These are phyloP conservation scores for Cyclostephanos tholiformis DNA, from an alignment of 108 stramenopile species.

Conservation along the genomic window DNA sequence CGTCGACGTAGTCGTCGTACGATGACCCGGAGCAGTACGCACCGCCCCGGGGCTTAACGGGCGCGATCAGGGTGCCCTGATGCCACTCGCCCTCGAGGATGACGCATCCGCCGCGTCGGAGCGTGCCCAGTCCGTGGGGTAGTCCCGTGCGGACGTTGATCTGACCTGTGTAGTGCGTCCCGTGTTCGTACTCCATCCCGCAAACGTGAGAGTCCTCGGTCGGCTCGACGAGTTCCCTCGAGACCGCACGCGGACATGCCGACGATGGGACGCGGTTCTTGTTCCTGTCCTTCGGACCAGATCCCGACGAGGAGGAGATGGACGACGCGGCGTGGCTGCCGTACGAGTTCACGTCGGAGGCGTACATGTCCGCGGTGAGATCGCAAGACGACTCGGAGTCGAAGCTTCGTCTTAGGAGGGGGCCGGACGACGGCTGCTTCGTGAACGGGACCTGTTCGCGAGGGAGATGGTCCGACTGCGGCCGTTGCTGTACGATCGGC, in stretches of 20 bases:
- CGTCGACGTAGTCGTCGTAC: background rate
- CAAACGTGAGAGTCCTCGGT: background rate
- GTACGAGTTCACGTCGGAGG: background rate
- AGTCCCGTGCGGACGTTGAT: background rate
- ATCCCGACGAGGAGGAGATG: background rate
- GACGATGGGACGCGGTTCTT: background rate
- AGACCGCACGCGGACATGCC: no score
- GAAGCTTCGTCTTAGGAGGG: background rate
- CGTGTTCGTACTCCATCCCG: background rate
- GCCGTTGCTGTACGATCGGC: no score
- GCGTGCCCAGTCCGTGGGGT: conserved; percentile 1
- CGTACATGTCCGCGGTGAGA: background rate
- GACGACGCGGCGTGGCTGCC: background rate
- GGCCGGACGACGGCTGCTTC: background rate
- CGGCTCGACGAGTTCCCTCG: no score
- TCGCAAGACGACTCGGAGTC: no score
- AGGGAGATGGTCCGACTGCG: background rate
- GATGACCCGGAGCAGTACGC: background rate
- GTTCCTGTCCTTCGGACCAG: background rate
- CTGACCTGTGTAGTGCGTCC: conserved; percentile 1
- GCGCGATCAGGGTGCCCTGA: background rate
- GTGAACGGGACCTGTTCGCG: background rate
- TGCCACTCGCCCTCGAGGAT: conserved; percentile 7
- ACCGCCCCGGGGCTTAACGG: background rate
- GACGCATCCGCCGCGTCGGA: background rate